Base-by-base conservation (phyloP, 768 basidiomycete species). In the Macrolepiota albuminosa region DNA sequence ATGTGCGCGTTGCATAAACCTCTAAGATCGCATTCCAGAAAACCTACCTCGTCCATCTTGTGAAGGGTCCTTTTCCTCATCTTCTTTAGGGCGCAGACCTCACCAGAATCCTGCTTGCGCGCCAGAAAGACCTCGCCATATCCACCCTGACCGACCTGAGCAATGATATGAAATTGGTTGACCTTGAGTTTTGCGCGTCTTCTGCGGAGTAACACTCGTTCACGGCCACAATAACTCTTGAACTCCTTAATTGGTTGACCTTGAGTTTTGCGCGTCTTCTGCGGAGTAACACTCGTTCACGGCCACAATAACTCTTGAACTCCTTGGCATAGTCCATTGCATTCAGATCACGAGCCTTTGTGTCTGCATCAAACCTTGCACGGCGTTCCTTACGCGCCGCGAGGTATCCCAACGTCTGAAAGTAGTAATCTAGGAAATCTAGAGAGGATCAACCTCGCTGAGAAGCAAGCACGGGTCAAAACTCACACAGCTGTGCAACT, bases 391-490 rank as follows among this genome's bases (percentile, higher is more conserved):
- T 95, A 29, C 97, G 85, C 21, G 88, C 75, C 8, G 89, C 85
- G 60, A 98, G 81, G 73, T 98, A 98, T 18, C 93, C 93, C 40
- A 99, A 82, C 1, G 86, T 83, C 70, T 98, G 93, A 71, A 99
- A 99, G 76, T 99, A 99, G 71, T 99, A 98, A 73, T 98, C 96
- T 54, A 97, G 84, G 76, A 98, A 98, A 78, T 92, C 94, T 95
- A 57, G 48, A 57, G 53, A 26, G 29, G 11, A 51, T 49, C 2
- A 60, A 31, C 21, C 40, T 31, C 24, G 14, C 6, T 14, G 33
- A 21, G 11, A 18, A 26, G 18, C 9, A 46, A 46, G 42, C 21
- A 46, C n/a, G n/a, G 31, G 43, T 6, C 45, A 13, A 37, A 36
- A 79, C 88, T 68, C 70, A 95, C 95, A 99, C 49, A 99, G 84